A percentile compares a stretch with the other conserved stretches of the same genome.
phyloP scores from a whole-genome alignment of 2,329 filamentous ascomycete species.

The Emmonsia crescens region DNA sequence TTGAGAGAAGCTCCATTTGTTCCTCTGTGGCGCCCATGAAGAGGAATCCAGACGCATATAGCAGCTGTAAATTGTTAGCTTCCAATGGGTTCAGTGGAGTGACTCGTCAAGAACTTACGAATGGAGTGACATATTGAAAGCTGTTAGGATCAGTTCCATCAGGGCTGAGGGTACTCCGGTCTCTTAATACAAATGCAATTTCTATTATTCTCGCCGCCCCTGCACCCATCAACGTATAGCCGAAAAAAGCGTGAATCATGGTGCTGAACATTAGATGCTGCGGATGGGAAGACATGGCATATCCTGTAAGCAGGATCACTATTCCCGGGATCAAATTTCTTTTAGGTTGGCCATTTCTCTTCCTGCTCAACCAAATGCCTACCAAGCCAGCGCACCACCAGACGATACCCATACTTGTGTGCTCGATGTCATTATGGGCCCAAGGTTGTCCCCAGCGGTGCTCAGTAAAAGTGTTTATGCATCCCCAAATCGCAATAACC shows the following conservation, averaged over 20 bases:
- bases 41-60: constrained; percentile 85
- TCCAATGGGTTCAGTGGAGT: constrained; percentile 8
- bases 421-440: constrained; percentile 91
- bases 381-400: constrained; percentile 94
- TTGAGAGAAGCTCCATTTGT: constrained; percentile 70
- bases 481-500: constrained; percentile 89
- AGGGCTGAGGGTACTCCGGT: constrained; percentile 54
- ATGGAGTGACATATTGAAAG: constrained; percentile 60
- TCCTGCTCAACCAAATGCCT: constrained; percentile 83
- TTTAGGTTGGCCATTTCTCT: constrained; percentile 72
- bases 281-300: constrained; percentile 87
- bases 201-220: constrained; percentile 79
- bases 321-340: constrained; percentile 88
- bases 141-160: constrained; percentile 60
- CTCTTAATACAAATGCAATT: constrained; percentile 74
- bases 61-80: constrained; percentile 46
- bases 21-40: constrained; percentile 98
- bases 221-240: constrained; percentile 88
- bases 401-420: constrained; percentile 98
- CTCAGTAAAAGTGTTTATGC: constrained; percentile 96
- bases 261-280: constrained; percentile 75
- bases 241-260: constrained; percentile 80
- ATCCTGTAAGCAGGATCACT: constrained; percentile 84
- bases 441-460: constrained; percentile 84
- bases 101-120: constrained; percentile 44